phyloP scores from a whole-genome alignment of 208 protist species.

The Leishmania mexicana region DNA sequence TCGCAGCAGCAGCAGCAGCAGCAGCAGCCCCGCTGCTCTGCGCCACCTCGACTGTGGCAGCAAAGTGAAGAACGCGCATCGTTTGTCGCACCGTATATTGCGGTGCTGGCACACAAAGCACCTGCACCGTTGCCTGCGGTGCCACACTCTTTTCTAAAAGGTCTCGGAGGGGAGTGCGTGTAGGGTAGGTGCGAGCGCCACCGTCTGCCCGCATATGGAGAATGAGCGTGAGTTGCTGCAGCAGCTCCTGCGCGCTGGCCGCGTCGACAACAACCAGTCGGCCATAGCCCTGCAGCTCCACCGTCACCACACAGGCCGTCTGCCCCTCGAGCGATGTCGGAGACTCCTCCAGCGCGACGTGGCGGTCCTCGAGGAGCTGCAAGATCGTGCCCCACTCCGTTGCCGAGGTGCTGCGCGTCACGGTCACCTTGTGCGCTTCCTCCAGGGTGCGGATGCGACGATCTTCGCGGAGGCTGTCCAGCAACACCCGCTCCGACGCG shows the following conservation, averaged over 20 bases:
- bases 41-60: slow-evolving; percentile 30
- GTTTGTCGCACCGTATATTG: slow-evolving; percentile 35
- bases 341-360: slow-evolving; percentile 32
- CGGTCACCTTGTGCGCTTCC: slow-evolving; percentile 30
- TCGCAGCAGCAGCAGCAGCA: too few species aligned
- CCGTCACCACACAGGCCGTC: slow-evolving; percentile 57
- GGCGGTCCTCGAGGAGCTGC: slow-evolving; percentile 42
- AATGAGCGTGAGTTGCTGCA: slow-evolving; percentile 60
- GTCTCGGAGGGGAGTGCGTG: slow-evolving; percentile 39
- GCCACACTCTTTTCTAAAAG: slow-evolving; percentile 37
- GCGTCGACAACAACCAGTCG: slow-evolving; percentile 56
- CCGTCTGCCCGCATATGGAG: slow-evolving; percentile 42
- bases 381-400: slow-evolving; percentile 57
- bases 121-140: slow-evolving; percentile 46
- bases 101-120: slow-evolving; percentile 60
- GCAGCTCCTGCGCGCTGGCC: slow-evolving; percentile 50
- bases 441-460: slow-evolving; percentile 33
- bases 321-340: slow-evolving; percentile 39
- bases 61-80: slow-evolving; percentile 70
- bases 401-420: slow-evolving; percentile 38
- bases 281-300: slow-evolving; percentile 63
- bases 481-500: slow-evolving; percentile 41
- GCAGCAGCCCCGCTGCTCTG: not conserved
- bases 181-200: slow-evolving; percentile 44
- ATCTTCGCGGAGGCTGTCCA: slow-evolving; percentile 51